Evolutionary conservation across 192 early-diverging fungal species (phyloP), one percentile per base, ranked within the genome.

Genomic region (Entomortierella chlamydospora): DNA sequence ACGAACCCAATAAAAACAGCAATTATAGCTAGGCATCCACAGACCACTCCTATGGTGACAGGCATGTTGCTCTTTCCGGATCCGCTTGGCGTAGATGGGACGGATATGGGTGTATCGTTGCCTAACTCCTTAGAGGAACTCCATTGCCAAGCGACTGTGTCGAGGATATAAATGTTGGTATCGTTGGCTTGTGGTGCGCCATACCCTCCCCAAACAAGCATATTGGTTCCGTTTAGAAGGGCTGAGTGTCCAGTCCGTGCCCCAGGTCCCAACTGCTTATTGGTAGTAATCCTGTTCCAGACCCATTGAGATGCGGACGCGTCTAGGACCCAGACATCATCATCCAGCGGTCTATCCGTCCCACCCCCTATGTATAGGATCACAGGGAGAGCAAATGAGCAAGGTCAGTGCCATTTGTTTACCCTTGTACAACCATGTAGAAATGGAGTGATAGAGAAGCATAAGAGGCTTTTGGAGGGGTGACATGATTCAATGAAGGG

Each of bases 141-240:
- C 93, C 93, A 94, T 43, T 74, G 71, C 91, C 90, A 93, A 0
- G 59, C 62, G 15, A 33, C 37, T 22, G 87, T 81, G 54, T 92
- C 88, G 20, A 94, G 78, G 41, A 89, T 84, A 73, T 92, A 93
- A 73, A 94, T 87, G 50, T 83, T 89, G 25, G 68, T 80, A 64
- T 94, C 91, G 29, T 74, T 83, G 11, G 79, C 81, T 1, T 81
- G 55, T 10, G 60, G 62, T 7, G 70, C 49, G 12, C 88, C 90
- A 61, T 87, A 82, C 15, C 93, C 93, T 39, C 93, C 93, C 79
- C 85, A 94, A 28, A 92, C 83, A 47, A 90, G 90, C 82, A 94
- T 90, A 17, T 80, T 85, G 43, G 80, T 84, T 28, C 83, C 78
- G 60, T 87, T 78, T 2, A 90, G 55, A 15, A 90, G 83, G 1